Evolutionary conservation across 2,329 filamentous ascomycete species (phyloP).

Genomic region (Penicillium janthinellum): DNA sequence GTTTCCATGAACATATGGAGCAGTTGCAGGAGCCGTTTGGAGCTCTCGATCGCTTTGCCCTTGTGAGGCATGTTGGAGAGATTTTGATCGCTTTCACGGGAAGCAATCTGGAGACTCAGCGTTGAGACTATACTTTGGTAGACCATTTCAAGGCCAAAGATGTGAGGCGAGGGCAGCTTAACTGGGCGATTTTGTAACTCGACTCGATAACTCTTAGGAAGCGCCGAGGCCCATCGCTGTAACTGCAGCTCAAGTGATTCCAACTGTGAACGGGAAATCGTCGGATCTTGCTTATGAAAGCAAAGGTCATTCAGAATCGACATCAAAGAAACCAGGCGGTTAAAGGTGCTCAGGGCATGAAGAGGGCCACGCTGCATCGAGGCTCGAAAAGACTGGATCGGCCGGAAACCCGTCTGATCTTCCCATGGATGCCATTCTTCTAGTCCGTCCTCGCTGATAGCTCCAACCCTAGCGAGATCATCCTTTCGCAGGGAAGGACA

Average conservation of each 20-base stretch:
- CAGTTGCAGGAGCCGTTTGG: constrained; percentile 38
- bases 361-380: constrained; percentile 43
- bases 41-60: constrained; percentile 37
- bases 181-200: constrained; percentile 29
- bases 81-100: constrained; percentile 27
- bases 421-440: constrained; percentile 77
- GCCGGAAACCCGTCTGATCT: constrained; percentile 46
- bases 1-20: constrained; percentile 44
- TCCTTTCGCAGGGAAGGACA: constrained; percentile 52
- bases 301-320: constrained; percentile 39
- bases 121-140: constrained; percentile 33
- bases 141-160: constrained; percentile 39
- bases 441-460: constrained; percentile 64
- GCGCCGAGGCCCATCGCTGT: constrained; percentile 34
- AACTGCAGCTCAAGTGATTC: constrained; percentile 35
- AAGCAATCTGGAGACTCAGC: constrained; percentile 30
- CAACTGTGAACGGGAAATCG: constrained; percentile 27
- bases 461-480: constrained; percentile 52
- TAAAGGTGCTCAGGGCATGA: constrained; percentile 56
- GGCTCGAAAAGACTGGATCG: constrained; percentile 27
- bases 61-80: constrained; percentile 23
- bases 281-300: constrained; percentile 27
- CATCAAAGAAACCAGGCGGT: constrained; percentile 49
- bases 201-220: constrained; percentile 35
- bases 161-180: constrained; percentile 34